Conservation (phyloP, 1,284 basidiomycete species). For the Salmacisia buchloeana region DNA sequence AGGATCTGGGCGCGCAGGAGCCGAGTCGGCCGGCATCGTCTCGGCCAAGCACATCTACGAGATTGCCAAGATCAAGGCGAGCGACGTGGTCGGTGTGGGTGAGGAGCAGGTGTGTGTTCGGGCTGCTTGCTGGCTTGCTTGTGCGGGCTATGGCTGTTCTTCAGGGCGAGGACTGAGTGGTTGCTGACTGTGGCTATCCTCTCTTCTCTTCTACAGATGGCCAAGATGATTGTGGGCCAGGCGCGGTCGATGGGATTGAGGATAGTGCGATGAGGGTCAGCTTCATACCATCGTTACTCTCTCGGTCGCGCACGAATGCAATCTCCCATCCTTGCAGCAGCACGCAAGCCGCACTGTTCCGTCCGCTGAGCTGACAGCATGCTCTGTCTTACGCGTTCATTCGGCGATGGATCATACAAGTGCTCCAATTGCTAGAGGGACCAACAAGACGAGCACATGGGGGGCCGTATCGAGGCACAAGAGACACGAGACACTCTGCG, state of each 20-base stretch:
- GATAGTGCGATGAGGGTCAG: background rate
- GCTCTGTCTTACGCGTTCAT: background rate
- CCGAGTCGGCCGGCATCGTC: slow-evolving; percentile 68
- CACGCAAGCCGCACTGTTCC: too few relatives aligned
- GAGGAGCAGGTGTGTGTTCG: background rate
- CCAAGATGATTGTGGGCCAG: background rate
- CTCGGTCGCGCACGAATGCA: too few relatives aligned
- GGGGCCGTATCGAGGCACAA: background rate
- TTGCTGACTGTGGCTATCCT: background rate
- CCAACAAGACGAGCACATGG: background rate
- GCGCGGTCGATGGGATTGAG: slow-evolving; percentile 4
- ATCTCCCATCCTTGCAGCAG: too few relatives aligned
- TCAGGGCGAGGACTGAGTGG: background rate
- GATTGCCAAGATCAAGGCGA: slow-evolving; percentile 93
- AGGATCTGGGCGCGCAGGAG: slow-evolving; percentile 62
- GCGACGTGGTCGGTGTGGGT: slow-evolving; percentile 56
- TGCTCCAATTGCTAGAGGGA: background rate
- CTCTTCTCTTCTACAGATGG: background rate
- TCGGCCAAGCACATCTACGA: slow-evolving; percentile 97
- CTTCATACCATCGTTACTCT: background rate
- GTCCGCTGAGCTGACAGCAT: background rate
- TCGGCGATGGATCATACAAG: background rate
- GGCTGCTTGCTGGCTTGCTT: background rate
- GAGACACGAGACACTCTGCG: background rate
- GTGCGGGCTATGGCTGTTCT: background rate